phyloP scores from a whole-genome alignment of 345 rosid genomes.

The Gossypium herbaceum region DNA sequence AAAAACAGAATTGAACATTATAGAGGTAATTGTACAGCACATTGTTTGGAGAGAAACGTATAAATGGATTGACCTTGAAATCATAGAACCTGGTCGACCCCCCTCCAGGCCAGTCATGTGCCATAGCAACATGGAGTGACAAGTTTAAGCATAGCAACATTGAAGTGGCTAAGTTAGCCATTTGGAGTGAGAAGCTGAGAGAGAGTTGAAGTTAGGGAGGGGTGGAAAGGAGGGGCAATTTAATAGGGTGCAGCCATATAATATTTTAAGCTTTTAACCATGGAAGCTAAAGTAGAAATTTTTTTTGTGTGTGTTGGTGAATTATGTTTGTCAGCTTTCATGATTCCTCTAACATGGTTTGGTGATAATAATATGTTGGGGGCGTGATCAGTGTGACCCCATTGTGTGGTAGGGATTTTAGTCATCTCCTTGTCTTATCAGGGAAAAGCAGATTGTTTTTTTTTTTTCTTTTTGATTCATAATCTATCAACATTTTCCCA shows the following conservation, averaged over 20 bases:
- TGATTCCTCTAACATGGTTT: constrained; percentile 50
- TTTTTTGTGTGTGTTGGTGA: constrained; percentile 12
- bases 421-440: constrained; percentile 8
- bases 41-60: not conserved
- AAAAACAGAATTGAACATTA: not conserved
- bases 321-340: constrained; percentile 46
- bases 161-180: constrained; percentile 32
- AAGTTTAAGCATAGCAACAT: constrained; percentile 30
- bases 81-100: constrained; percentile 64
- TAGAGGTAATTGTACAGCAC: not conserved
- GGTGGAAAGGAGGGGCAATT: constrained; percentile 14
- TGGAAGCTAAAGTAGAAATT: constrained; percentile 11
- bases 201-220: constrained; percentile 13
- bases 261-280: constrained; percentile 14
- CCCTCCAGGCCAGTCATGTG: constrained; percentile 30
- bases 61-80: constrained; percentile 47
- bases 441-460: not conserved
- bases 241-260: constrained; percentile 14
- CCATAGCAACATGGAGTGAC: constrained; percentile 23
- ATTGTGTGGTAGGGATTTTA: constrained; percentile 41
- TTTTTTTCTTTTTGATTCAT: not conserved
- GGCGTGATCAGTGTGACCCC: constrained; percentile 50
- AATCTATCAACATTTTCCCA: constrained; percentile 13
- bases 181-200: constrained; percentile 18
- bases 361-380: constrained; percentile 59